Base-by-base conservation (phyloP, 768 basidiomycete genomes). In the Tulasnella calospora region DNA sequence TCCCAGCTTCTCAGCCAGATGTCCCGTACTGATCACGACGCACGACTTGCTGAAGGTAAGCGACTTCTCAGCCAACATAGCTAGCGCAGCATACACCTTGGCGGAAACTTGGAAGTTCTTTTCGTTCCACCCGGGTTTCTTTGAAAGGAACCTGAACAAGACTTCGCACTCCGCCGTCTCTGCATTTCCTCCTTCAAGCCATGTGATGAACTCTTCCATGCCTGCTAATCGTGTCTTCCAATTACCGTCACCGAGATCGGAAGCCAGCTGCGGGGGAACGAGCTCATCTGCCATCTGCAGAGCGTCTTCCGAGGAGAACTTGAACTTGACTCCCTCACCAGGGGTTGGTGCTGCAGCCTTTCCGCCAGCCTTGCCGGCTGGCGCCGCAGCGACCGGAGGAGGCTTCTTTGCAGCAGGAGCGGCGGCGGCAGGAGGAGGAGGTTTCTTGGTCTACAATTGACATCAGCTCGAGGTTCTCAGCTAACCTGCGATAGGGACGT, bases 51-150 rank as follows among this genome's bases (percentile, higher is more conserved):
- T 92, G 84, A 99, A 99, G 1, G 91, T 89, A 0, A 95, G 91
- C 81, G 91, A 94, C 46, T 87, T 86, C 80, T 94, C 90, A 1
- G 96, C 93, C 55, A 99, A 88, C 12, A 89, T 82, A 51, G 82
- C 85, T 81, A 98, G 87, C 76, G 95, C 90, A 35, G 88, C 90
- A 84, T 96, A 99, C 73, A 98, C 84, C 84, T 96, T 98, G 21
- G 91, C 87, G 8, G 94, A 96, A 70, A 99, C 96, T 86, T 99
- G 97, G 81, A 99, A 99, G 82, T 99, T 99, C 87, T 98, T 99
- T 86, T 99, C 98, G n/a, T 88, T 89, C 96, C 95, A 98, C 2
- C 96, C 95, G 80, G 86, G 87, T 57, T 94, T 95, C 87, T 97
- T 99, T 4, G 89, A 91, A 79, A 99, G 85, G 81, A 93, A 91